phyloP scores from a whole-genome alignment of 495 filamentous ascomycete genomes.

The Lichenothelia convexa region DNA sequence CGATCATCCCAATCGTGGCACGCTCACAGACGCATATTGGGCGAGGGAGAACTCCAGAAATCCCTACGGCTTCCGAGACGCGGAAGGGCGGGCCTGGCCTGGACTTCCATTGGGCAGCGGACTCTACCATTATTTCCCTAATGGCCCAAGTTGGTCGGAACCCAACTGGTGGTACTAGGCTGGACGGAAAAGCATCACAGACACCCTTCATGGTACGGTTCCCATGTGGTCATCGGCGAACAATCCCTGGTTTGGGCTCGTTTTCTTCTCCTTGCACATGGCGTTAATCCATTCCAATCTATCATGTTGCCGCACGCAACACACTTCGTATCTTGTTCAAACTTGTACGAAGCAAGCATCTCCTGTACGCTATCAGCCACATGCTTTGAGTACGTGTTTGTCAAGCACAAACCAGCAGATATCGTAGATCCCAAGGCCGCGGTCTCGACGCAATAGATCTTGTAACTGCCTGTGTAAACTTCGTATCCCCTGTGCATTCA shows the following conservation, averaged over 20 bases:
- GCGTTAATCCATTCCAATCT: slow-evolving; percentile 4
- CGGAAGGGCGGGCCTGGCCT: neutral
- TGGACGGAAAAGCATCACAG: no score
- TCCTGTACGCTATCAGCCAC: slow-evolving; percentile 7
- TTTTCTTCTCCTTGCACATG: slow-evolving; percentile 11
- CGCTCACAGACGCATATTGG: slow-evolving; percentile 7
- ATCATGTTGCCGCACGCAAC: slow-evolving; percentile 9
- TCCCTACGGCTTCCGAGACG: neutral
- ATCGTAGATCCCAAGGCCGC: slow-evolving; percentile 7
- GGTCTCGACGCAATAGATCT: slow-evolving; percentile 11
- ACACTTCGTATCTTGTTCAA: slow-evolving; percentile 5
- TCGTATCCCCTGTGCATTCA: slow-evolving; percentile 9
- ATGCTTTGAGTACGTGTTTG: neutral
- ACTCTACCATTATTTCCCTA: no score
- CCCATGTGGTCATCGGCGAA: slow-evolving; percentile 5
- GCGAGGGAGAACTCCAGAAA: neutral
- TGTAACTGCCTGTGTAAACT: slow-evolving; percentile 5
- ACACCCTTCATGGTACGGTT: slow-evolving; percentile 15
- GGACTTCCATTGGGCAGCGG: neutral
- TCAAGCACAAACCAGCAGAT: slow-evolving; percentile 10
- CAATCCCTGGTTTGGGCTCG: slow-evolving; percentile 2
- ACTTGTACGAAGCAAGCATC: slow-evolving; percentile 16
- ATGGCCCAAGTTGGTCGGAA: no score
- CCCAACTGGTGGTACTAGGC: neutral
- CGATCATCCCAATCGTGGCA: neutral